A percentile compares a stretch with the other conserved stretches of the same genome.
Conservation (phyloP, 2,329 filamentous ascomycete species). For the Westerdykella ornata region DNA sequence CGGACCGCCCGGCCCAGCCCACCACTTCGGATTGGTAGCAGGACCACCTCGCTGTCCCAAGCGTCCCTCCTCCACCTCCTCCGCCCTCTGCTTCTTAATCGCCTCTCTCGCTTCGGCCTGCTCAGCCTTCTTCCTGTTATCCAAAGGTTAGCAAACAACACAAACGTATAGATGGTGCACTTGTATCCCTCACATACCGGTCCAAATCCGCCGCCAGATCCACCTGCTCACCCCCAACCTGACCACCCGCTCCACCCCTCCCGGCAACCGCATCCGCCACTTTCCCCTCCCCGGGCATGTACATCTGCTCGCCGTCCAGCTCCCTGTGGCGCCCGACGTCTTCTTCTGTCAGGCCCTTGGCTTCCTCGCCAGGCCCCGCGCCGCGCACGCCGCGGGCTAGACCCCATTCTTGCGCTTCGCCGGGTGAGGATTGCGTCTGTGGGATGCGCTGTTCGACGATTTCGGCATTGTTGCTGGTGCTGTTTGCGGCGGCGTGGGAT, state of each 20-base stretch:
- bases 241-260: constrained; percentile 17
- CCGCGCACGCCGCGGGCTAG: constrained; percentile 41
- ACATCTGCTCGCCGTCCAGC: constrained; percentile 45
- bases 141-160: constrained; percentile 6
- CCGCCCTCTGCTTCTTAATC: constrained; percentile 35
- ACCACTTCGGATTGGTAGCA: too few relatives aligned
- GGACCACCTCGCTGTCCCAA: constrained; percentile 44
- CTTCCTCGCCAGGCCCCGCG: constrained; percentile 41
- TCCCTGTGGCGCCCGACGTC: constrained; percentile 42
- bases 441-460: constrained; percentile 36
- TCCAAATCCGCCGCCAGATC: constrained; percentile 44
- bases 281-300: constrained; percentile 42
- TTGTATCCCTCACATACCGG: constrained; percentile 19
- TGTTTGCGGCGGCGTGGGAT: constrained; percentile 23
- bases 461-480: constrained; percentile 29
- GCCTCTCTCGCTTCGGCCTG: constrained; percentile 40
- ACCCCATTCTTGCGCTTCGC: constrained; percentile 29
- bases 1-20: neutral
- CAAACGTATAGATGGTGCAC: neutral
- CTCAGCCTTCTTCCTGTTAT: constrained; percentile 46
- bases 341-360: constrained; percentile 34
- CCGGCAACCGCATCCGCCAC: constrained; percentile 39
- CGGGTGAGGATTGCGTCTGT: constrained; percentile 31
- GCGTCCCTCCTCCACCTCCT: constrained; percentile 38
- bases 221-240: constrained; percentile 34